phyloP scores from a whole-genome alignment of 2,329 filamentous ascomycete genomes.

The Diaporthe humulicola region DNA sequence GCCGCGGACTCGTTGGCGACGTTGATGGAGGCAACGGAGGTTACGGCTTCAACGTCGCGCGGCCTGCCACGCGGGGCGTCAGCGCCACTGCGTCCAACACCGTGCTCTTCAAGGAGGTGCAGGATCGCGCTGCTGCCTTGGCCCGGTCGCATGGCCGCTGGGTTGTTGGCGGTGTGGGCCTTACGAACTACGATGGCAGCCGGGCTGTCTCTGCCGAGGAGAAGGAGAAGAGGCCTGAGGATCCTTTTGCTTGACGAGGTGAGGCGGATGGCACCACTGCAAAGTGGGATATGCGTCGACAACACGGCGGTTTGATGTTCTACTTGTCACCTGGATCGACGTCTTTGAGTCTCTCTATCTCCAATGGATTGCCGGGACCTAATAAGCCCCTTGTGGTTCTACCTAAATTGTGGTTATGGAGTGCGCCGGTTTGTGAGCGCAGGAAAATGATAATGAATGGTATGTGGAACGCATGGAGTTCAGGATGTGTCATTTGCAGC shows the following conservation, averaged over 20 bases:
- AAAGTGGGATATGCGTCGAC: neutral
- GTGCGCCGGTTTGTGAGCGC: neutral
- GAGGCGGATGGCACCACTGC: neutral
- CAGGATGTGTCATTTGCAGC: neutral
- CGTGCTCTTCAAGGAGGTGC: constrained; percentile 26
- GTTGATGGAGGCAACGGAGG: neutral
- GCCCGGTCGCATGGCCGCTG: neutral
- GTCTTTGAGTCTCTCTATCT: neutral
- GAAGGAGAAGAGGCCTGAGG: neutral
- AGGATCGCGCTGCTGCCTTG: constrained; percentile 1
- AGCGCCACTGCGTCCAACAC: constrained; percentile 11
- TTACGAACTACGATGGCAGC: neutral
- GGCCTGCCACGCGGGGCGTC: neutral
- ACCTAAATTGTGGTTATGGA: neutral
- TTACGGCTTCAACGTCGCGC: constrained; percentile 19
- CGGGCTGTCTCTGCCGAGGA: neutral
- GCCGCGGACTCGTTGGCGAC: too few relatives aligned
- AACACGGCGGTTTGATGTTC: neutral
- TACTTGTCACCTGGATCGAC: neutral
- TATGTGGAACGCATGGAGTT: neutral
- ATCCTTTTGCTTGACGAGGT: constrained; percentile 1
- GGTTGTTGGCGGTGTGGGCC: neutral
- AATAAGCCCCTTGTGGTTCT: neutral
- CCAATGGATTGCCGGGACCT: neutral
- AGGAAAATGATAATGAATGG: neutral